A percentile compares a stretch with the other conserved stretches of the same genome.
Conservation (phyloP, 2,329 filamentous ascomycete species). For the Colletotrichum sp. region DNA sequence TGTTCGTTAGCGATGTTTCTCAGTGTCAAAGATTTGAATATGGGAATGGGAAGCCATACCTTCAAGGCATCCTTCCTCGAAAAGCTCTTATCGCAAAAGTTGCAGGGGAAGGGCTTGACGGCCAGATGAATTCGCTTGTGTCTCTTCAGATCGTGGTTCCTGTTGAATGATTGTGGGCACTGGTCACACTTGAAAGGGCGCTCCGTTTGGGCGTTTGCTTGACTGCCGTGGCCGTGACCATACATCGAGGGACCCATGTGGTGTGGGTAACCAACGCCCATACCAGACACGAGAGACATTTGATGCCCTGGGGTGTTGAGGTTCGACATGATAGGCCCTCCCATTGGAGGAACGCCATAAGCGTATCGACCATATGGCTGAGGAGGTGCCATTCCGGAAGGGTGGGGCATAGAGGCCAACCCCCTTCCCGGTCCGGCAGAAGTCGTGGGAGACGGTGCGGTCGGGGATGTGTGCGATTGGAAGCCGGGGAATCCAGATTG, state of each 20-base stretch:
- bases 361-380: slow-evolving; percentile 46
- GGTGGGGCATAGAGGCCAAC: slow-evolving; percentile 35
- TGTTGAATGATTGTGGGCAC: slow-evolving; percentile 92
- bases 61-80: slow-evolving; percentile 96
- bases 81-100: slow-evolving; percentile 93
- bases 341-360: slow-evolving; percentile 43
- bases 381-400: slow-evolving; percentile 49
- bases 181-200: slow-evolving; percentile 94
- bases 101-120: slow-evolving; percentile 94
- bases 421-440: slow-evolving; percentile 41
- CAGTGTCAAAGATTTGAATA: background rate
- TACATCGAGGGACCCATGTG: slow-evolving; percentile 63
- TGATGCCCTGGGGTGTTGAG: slow-evolving; percentile 75
- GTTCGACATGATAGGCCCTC: slow-evolving; percentile 77
- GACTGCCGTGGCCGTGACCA: slow-evolving; percentile 52
- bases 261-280: slow-evolving; percentile 60
- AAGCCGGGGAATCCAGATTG: slow-evolving; percentile 46
- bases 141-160: slow-evolving; percentile 94
- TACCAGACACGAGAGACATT: slow-evolving; percentile 71
- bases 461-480: slow-evolving; percentile 51
- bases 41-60: slow-evolving; percentile 59
- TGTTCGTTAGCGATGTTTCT: slow-evolving; percentile 5
- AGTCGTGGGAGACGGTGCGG: slow-evolving; percentile 45
- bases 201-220: slow-evolving; percentile 65
- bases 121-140: slow-evolving; percentile 95